Conservation (phyloP, 768 basidiomycete species). For the Leucocoprinus birnbaumii region DNA sequence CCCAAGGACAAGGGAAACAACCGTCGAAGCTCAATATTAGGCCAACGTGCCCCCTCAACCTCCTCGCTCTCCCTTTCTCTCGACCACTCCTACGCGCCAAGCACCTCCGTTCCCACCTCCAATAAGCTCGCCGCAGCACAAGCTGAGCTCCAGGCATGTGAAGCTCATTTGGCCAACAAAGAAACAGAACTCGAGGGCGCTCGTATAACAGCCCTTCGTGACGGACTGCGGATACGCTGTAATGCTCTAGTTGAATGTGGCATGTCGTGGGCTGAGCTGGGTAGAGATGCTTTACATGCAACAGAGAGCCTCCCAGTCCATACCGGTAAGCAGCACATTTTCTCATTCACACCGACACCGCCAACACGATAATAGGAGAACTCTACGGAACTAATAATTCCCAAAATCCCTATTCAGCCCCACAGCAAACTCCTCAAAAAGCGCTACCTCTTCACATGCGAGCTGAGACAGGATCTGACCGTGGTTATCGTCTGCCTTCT, state of each 20-base stretch:
- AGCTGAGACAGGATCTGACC: not conserved
- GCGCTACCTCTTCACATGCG: not conserved
- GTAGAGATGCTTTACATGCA: slow-evolving; percentile 51
- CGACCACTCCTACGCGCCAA: not conserved
- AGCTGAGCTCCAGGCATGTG: slow-evolving; percentile 79
- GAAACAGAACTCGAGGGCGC: slow-evolving; percentile 58
- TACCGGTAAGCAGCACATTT: not conserved
- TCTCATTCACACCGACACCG: too few relatives aligned
- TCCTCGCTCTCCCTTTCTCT: slow-evolving; percentile 32
- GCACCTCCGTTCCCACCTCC: slow-evolving; percentile 22
- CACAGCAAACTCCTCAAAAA: slow-evolving; percentile 1
- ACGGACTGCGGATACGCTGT: slow-evolving; percentile 62
- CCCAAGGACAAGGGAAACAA: slow-evolving; percentile 19
- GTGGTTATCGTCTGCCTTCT: not conserved
- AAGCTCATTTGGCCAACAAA: slow-evolving; percentile 66
- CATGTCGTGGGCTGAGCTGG: slow-evolving; percentile 64
- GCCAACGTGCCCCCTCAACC: slow-evolving; percentile 38
- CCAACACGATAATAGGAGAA: slow-evolving; percentile 5
- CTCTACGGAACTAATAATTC: not conserved
- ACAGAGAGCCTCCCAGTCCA: slow-evolving; percentile 34
- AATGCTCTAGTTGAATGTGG: slow-evolving; percentile 69
- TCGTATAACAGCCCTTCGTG: slow-evolving; percentile 52
- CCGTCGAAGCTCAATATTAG: slow-evolving; percentile 35
- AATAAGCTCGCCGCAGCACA: slow-evolving; percentile 68
- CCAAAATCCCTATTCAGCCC: slow-evolving; percentile 4